A percentile compares a stretch with the other conserved stretches of the same genome.
Evolutionary conservation across 208 protist genomes (phyloP).

Genomic region (Blechomonas ayalai): DNA sequence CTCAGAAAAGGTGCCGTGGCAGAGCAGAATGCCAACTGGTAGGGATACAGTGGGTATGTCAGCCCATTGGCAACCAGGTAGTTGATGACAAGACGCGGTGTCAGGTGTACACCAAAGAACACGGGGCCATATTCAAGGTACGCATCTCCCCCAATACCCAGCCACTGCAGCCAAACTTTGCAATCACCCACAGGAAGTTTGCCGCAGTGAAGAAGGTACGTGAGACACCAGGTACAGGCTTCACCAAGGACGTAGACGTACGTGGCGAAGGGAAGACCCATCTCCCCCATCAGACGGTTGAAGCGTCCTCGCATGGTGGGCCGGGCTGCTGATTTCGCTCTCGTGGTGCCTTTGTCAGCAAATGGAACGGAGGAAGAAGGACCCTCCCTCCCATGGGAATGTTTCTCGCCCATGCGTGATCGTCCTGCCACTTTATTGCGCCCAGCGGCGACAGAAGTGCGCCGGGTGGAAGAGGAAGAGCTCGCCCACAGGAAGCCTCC

Average conservation of each 20-base stretch:
- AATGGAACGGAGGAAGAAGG: neutral
- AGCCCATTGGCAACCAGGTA: conserved; percentile 53
- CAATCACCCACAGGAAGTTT: conserved; percentile 43
- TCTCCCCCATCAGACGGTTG: conserved; percentile 39
- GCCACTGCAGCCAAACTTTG: conserved; percentile 22
- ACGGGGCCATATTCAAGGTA: conserved; percentile 32
- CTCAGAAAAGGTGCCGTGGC: conserved; percentile 22
- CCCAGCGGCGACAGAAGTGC: too few species aligned
- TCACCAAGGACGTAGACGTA: conserved; percentile 73
- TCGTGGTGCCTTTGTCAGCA: neutral
- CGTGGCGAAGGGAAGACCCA: conserved; percentile 39
- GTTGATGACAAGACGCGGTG: conserved; percentile 52
- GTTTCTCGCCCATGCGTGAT: too few species aligned
- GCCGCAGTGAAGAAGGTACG: conserved; percentile 53
- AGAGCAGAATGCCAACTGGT: conserved; percentile 41
- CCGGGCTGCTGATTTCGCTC: conserved; percentile 7
- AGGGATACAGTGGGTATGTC: conserved; percentile 39
- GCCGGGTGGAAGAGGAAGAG: too few species aligned
- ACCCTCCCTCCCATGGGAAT: too few species aligned
- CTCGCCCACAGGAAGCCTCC: too few species aligned
- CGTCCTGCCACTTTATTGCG: too few species aligned
- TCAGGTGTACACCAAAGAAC: conserved; percentile 39
- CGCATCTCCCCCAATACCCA: conserved; percentile 15
- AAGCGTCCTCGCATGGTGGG: conserved; percentile 52
- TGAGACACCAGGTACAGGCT: conserved; percentile 31